Conservation (phyloP, 2,329 filamentous ascomycete genomes). For the Endoconidiophora polonica region DNA sequence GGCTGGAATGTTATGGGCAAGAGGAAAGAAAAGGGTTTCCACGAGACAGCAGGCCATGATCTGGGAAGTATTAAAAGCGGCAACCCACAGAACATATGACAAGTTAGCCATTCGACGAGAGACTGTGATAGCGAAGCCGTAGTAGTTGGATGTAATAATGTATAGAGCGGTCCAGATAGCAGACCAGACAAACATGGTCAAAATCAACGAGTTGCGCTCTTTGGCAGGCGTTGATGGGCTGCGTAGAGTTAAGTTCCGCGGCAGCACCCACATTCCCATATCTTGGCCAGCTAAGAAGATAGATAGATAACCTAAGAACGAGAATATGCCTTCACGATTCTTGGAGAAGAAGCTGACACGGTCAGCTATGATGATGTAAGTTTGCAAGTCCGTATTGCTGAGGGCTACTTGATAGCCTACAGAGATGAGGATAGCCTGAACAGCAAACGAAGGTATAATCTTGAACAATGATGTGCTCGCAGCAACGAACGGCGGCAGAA, state of each 20-base stretch:
- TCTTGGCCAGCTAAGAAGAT: constrained; percentile 87
- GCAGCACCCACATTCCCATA: constrained; percentile 63
- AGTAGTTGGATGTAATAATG: constrained; percentile 48
- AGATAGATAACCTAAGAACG: constrained; percentile 74
- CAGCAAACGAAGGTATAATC: constrained; percentile 59
- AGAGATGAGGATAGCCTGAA: constrained; percentile 52
- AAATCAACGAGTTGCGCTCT: constrained; percentile 41
- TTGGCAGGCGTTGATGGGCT: constrained; percentile 21
- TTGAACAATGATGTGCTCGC: constrained; percentile 58
- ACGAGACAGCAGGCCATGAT: constrained; percentile 61
- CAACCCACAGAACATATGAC: constrained; percentile 83
- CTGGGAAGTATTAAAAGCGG: constrained; percentile 79
- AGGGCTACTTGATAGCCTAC: constrained; percentile 58
- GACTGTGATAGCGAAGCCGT: constrained; percentile 58
- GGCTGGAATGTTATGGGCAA: constrained; percentile 4
- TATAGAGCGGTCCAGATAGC: constrained; percentile 55
- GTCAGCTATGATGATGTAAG: constrained; percentile 67
- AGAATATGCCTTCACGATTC: constrained; percentile 92
- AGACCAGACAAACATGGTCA: constrained; percentile 48
- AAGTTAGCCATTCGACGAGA: constrained; percentile 85
- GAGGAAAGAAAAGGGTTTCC: constrained; percentile 63
- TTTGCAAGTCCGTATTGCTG: constrained; percentile 61
- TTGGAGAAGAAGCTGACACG: constrained; percentile 65
- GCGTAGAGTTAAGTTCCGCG: constrained; percentile 32
- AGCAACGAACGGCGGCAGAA: constrained; percentile 78